Conservation (phyloP, 371 early-diverging fungal genomes). For the Lichtheimia corymbifera region DNA sequence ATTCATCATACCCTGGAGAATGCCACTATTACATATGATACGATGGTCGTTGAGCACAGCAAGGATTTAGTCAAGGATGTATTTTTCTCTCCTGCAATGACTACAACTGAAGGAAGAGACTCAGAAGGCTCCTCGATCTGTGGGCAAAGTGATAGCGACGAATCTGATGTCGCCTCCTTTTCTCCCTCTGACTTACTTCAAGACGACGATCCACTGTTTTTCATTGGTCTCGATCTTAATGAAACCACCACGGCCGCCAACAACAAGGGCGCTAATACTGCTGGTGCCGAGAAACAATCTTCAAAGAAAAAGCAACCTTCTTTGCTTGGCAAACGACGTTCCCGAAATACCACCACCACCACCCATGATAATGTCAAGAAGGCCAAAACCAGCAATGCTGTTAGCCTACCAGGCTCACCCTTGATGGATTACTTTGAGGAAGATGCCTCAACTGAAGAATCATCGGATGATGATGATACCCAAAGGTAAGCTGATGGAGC, state of each 20-base stretch:
- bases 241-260: constrained; percentile 5
- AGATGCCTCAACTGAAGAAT: constrained; percentile 25
- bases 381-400: neutral
- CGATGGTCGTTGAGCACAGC: constrained; percentile 17
- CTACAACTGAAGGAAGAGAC: constrained; percentile 2
- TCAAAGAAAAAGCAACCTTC: neutral
- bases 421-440: constrained; percentile 16
- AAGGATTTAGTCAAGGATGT: constrained; percentile 49
- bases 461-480: constrained; percentile 19
- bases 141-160: constrained; percentile 25
- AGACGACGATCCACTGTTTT: constrained; percentile 27
- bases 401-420: constrained; percentile 21
- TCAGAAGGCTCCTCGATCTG: constrained; percentile 17
- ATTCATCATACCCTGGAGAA: constrained; percentile 55
- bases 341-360: neutral
- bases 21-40: constrained; percentile 50
- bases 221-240: constrained; percentile 25
- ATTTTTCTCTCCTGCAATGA: constrained; percentile 47
- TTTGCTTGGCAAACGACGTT: neutral
- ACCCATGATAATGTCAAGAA: neutral
- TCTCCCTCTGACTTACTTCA: constrained; percentile 31
- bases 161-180: constrained; percentile 19
- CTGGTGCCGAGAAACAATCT: neutral
- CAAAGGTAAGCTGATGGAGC: constrained; percentile 1
- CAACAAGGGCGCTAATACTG: neutral